phyloP scores from a whole-genome alignment of 148 eudicot species.

The Polygonum aviculare region DNA sequence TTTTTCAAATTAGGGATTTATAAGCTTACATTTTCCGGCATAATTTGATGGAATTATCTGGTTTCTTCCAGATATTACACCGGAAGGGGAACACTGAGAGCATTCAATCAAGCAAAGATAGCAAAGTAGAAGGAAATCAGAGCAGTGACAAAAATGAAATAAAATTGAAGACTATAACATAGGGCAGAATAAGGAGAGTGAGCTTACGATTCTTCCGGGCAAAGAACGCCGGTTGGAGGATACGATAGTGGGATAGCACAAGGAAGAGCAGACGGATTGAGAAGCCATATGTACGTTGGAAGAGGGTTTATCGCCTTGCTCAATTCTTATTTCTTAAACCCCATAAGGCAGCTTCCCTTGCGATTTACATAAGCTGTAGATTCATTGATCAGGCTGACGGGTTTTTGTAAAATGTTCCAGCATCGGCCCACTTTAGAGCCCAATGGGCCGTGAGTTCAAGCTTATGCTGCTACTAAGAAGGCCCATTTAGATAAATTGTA shows the following conservation, averaged over 20 bases:
- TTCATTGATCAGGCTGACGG: background rate
- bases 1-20: background rate
- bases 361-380: background rate
- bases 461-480: no score
- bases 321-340: background rate
- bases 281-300: background rate
- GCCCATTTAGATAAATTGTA: no score
- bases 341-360: background rate
- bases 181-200: background rate
- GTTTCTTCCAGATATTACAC: background rate
- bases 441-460: background rate
- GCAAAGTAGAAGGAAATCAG: background rate
- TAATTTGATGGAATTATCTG: constrained; percentile 11
- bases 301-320: constrained; percentile 6
- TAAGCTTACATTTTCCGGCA: constrained; percentile 25
- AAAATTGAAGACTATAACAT: background rate
- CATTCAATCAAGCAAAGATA: background rate
- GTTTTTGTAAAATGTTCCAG: background rate
- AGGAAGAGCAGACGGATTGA: constrained; percentile 4
- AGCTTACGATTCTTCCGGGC: background rate
- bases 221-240: background rate
- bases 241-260: background rate
- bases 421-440: background rate
- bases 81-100: background rate
- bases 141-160: background rate